Evolutionary conservation across 1,284 basidiomycete species (phyloP), one percentile per base, ranked within the genome.

Genomic region (Austroboletus niveus): DNA sequence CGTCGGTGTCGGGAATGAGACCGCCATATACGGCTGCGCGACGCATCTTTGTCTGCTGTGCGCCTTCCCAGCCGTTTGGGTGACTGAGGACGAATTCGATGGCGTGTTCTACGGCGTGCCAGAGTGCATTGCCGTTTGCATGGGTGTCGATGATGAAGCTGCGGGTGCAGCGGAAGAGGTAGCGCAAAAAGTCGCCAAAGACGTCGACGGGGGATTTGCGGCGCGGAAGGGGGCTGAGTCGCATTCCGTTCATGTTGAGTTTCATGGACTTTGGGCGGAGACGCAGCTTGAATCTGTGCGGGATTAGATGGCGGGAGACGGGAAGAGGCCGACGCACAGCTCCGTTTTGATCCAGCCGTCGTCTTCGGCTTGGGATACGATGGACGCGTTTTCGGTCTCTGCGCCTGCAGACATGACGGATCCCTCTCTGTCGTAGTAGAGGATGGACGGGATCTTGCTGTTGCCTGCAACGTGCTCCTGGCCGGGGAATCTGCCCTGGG

Each of bases 401-500:
- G 87, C 87, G 15, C 87, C 88, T 17, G 84, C 85, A 42, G 80
- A 84, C 69, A 78, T 79, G 72, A 89, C 75, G 53, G 69, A 72
- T 11, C 86, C 86, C 43, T 74, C 61, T 55, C 69, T 72, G 61
- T 89, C 84, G 58, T 89, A 89, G 65, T 82, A 88, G 66, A 89
- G 76, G 27, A 87, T 68, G 24, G 87, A 82, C 42, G 88, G 87
- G 60, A 90, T 89, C 72, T 90, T 90, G 52, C 84, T 82, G 66
- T 88, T 89, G 44, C 88, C 87, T n/a, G 82, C 86, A 47, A 87
- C 84, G 75, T 89, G 84, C 69, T 89, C 87, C 69, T 90, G 87
- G 20, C 87, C 87, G 8, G 86, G 87, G 55, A 88, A 89, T 56
- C 87, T 88, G 54, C 35, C 52, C 45, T 47, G 51, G 53, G 57